These are phyloP conservation scores for Eucommia ulmoides DNA, from an alignment of 257 asterid species.

Conservation along the genomic window DNA sequence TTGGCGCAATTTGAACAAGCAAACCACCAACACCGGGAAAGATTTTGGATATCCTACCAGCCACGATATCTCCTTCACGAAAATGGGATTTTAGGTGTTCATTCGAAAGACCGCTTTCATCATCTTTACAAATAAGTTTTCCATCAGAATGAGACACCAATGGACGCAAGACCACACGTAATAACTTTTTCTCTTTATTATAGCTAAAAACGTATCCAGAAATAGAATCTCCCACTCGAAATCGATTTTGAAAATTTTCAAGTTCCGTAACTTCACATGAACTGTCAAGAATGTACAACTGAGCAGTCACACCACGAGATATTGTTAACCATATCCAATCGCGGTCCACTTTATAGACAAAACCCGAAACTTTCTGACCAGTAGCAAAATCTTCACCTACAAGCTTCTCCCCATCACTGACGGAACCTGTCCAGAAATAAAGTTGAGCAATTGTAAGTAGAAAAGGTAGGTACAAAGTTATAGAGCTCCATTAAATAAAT, in stretches of 20 bases:
- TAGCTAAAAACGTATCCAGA: constrained; percentile 41
- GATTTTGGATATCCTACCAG: constrained; percentile 80
- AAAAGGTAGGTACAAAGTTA: too few relatives aligned
- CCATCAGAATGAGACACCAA: constrained; percentile 18
- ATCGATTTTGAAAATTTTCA: constrained; percentile 53
- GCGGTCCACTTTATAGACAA: constrained; percentile 63
- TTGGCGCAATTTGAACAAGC: constrained; percentile 60
- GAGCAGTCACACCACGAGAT: constrained; percentile 69
- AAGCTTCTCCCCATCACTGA: constrained; percentile 16
- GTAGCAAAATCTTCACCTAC: constrained; percentile 31
- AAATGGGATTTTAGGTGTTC: constrained; percentile 27
- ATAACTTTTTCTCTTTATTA: constrained; percentile 63
- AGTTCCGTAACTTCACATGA: constrained; percentile 76
- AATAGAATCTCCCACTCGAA: constrained; percentile 52
- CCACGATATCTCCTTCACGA: constrained; percentile 48
- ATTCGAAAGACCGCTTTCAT: constrained; percentile 13
- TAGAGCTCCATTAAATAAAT: too few relatives aligned
- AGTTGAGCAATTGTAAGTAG: too few relatives aligned
- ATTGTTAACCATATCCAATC: constrained; percentile 76
- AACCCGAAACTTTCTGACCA: constrained; percentile 69
- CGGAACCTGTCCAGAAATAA: constrained; percentile 65
- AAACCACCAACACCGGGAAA: constrained; percentile 86
- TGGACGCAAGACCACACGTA: constrained; percentile 46
- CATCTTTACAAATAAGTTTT: constrained; percentile 12
- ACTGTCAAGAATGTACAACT: constrained; percentile 62